Base-by-base conservation (phyloP, 1,284 basidiomycete species). In the Psilocybe mexicana region DNA sequence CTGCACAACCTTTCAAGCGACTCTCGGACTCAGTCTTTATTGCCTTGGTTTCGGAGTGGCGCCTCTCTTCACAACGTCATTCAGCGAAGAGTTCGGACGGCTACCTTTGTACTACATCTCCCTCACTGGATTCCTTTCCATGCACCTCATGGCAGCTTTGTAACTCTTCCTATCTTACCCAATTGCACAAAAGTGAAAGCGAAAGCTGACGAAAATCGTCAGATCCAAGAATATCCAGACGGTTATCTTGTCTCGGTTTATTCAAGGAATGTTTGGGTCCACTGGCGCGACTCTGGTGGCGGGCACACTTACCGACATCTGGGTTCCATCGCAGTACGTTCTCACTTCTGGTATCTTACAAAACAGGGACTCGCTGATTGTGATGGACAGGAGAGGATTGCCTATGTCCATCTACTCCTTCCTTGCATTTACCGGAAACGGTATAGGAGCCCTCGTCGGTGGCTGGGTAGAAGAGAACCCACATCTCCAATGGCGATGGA, bases 61-160 rank as follows among this genome's bases (percentile, higher is more conserved):
- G 1, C 90, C 90, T 0, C 77, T 92, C 3, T 73, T 90, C 2
- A 79, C 87, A 1, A 83, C 87, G 0, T 85, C 89, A 0, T 81
- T 91, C 60, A 86, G 85, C 57, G 90, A 92, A 68, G 90, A 92
- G 65, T 85, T 90, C 61, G 90, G 90, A 1, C 70, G 90, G 35
- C 81, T 81, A 49, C 86, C 85, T 33, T 72, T 91, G 6, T 92
- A 90, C 65, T 70, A 90, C 36, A 74, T 73, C 46, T 85, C 82
- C 8, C 76, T 73, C 12, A 65, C 82, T 54, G 77, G 82, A 10
- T 86, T 87, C 66, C 72, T 80, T 44, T 59, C 82, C 10, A 82
- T 85, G 74, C 82, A 84, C 65, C 62, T 87, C 24, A 78, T 82
- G 69, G 72, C 82, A 33, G 84, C 83, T 14, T 63, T 83, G 88